phyloP scores from a whole-genome alignment of 2,329 filamentous ascomycete species.

The Phyllosticta citribraziliensis region DNA sequence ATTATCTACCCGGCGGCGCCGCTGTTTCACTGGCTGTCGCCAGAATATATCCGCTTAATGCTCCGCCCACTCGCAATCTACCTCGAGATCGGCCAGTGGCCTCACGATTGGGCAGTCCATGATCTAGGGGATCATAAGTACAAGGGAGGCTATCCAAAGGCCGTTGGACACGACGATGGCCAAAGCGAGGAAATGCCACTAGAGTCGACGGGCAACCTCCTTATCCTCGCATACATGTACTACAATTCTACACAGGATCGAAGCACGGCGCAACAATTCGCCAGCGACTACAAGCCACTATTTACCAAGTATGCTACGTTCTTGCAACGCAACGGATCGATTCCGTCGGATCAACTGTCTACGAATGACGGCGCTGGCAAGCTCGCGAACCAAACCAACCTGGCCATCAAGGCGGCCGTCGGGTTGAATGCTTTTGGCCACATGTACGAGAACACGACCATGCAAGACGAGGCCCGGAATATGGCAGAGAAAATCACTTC shows the following conservation, averaged over 20 bases:
- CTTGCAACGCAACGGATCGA: constrained; percentile 28
- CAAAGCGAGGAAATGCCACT: constrained; percentile 34
- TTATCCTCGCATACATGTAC: constrained; percentile 31
- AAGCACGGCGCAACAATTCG: constrained; percentile 19
- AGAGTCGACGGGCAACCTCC: constrained; percentile 32
- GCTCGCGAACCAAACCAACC: constrained; percentile 35
- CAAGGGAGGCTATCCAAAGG: constrained; percentile 27
- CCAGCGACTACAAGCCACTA: constrained; percentile 23
- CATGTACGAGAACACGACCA: constrained; percentile 22
- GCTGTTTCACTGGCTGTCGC: constrained; percentile 33
- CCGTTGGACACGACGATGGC: constrained; percentile 29
- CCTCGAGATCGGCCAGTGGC: constrained; percentile 30
- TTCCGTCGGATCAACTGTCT: constrained; percentile 31
- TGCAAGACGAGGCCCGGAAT: background rate
- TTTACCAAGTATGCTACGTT: constrained; percentile 32
- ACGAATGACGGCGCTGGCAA: constrained; percentile 34
- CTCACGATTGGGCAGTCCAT: constrained; percentile 29
- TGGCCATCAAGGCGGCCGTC: constrained; percentile 39
- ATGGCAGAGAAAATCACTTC: constrained; percentile 1
- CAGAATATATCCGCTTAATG: constrained; percentile 34
- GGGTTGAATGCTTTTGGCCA: constrained; percentile 36
- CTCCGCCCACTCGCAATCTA: constrained; percentile 36
- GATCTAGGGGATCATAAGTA: constrained; percentile 23
- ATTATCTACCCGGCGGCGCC: constrained; percentile 34
- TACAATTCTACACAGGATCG: constrained; percentile 28